phyloP scores from a whole-genome alignment of 768 basidiomycete genomes.

The Steccherinum ochraceum region DNA sequence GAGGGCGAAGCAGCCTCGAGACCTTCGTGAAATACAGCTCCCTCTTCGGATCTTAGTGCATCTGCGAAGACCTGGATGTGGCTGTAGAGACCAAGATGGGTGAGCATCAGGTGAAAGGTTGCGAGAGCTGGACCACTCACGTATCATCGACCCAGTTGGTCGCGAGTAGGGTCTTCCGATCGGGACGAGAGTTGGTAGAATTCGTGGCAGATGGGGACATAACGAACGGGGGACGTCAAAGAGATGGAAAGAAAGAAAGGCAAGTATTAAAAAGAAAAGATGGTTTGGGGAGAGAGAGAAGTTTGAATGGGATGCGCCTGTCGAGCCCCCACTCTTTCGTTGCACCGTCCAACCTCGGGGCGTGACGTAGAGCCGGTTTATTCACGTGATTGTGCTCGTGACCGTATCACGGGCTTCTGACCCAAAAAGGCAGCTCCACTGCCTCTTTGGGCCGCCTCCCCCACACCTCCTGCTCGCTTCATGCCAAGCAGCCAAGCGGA shows the following conservation, averaged over 20 bases:
- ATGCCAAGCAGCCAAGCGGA: no score
- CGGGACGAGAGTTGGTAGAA: neutral
- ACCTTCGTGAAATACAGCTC: slow-evolving; percentile 6
- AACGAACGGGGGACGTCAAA: neutral
- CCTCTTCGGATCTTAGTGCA: slow-evolving; percentile 40
- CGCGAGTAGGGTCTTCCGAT: neutral
- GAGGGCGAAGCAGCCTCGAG: no score
- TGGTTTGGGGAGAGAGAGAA: neutral
- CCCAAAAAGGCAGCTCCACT: no score
- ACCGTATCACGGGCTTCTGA: no score
- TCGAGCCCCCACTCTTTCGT: no score
- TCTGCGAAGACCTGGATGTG: slow-evolving; percentile 74
- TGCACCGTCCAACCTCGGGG: no score
- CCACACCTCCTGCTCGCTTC: no score
- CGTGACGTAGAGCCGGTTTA: no score
- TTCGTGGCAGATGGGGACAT: neutral
- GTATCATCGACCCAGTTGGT: slow-evolving; percentile 64
- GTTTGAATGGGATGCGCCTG: no score
- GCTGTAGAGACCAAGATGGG: slow-evolving; percentile 21
- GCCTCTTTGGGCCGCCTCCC: no score
- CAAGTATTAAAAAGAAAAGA: neutral
- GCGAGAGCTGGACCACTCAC: slow-evolving; percentile 29
- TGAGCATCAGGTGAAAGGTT: neutral
- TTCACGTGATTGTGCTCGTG: no score
- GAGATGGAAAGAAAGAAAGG: neutral